Percentiles rank a stretch among this genome's conserved stretches.
These are phyloP conservation scores for Eimeria sp. DNA, from an alignment of 169 alveolate species.

Conservation along the genomic window DNA sequence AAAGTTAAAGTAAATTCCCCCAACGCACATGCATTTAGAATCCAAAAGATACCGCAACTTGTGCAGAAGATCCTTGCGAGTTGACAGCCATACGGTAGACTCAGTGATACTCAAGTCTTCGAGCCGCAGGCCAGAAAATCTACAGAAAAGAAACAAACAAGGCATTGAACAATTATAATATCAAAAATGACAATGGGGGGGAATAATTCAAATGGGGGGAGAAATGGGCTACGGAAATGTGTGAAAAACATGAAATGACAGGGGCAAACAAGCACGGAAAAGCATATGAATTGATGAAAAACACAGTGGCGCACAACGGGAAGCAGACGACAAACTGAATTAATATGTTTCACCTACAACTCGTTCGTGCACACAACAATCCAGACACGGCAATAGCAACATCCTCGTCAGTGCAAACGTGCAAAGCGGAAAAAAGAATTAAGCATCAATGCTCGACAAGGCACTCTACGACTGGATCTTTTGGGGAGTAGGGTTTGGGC, in stretches of 20 bases:
- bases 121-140: conserved; percentile 90
- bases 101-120: conserved; percentile 89
- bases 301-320: no score
- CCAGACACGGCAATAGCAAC: not conserved
- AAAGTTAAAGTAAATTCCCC: not conserved
- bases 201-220: not conserved
- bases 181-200: not conserved
- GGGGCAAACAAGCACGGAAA: no score
- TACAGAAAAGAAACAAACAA: not conserved
- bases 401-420: not conserved
- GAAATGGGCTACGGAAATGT: not conserved
- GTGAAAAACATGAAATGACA: no score
- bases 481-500: not conserved
- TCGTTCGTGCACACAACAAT: not conserved
- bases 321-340: no score
- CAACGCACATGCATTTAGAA: conserved; percentile 86
- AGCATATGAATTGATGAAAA: no score
- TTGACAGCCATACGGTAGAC: conserved; percentile 89
- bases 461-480: not conserved
- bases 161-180: not conserved
- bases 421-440: not conserved
- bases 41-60: conserved; percentile 89
- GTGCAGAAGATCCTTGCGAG: conserved; percentile 87
- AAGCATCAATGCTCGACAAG: not conserved
- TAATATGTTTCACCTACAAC: no score